phyloP scores from a whole-genome alignment of 202 grass and related monocot species.

The Schoenoplectus tabernaemontani region DNA sequence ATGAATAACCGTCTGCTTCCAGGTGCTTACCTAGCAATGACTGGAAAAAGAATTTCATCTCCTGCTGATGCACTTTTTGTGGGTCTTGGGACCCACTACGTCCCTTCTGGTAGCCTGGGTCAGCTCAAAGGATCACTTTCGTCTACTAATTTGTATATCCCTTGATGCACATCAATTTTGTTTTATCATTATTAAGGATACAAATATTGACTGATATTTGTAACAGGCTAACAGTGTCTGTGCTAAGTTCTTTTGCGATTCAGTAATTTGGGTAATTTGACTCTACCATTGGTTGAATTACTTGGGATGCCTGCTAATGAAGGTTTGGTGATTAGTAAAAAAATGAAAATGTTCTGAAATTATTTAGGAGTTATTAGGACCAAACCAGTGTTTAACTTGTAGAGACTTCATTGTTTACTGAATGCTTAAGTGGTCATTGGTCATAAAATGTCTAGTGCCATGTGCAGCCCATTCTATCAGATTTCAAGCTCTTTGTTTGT shows the following conservation, averaged over 20 bases:
- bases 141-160: constrained; percentile 59
- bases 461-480: neutral
- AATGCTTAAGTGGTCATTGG: neutral
- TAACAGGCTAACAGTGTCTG: neutral
- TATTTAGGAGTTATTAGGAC: neutral
- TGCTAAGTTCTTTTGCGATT: neutral
- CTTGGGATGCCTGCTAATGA: too few relatives aligned
- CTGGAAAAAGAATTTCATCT: constrained; percentile 91
- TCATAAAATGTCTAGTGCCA: neutral
- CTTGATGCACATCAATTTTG: neutral
- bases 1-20: constrained; percentile 28
- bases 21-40: constrained; percentile 88
- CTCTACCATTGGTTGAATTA: too few relatives aligned
- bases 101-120: constrained; percentile 55
- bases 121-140: constrained; percentile 71
- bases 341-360: neutral
- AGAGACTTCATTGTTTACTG: neutral
- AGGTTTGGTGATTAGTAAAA: too few relatives aligned
- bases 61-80: constrained; percentile 84
- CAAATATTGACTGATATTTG: neutral
- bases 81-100: constrained; percentile 91
- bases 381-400: neutral
- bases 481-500: too few relatives aligned
- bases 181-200: neutral
- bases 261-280: neutral